Percentiles rank a stretch among this genome's conserved stretches.
phyloP scores from a whole-genome alignment of 2,329 filamentous ascomycete genomes.

The Penicillium griseofulvum region DNA sequence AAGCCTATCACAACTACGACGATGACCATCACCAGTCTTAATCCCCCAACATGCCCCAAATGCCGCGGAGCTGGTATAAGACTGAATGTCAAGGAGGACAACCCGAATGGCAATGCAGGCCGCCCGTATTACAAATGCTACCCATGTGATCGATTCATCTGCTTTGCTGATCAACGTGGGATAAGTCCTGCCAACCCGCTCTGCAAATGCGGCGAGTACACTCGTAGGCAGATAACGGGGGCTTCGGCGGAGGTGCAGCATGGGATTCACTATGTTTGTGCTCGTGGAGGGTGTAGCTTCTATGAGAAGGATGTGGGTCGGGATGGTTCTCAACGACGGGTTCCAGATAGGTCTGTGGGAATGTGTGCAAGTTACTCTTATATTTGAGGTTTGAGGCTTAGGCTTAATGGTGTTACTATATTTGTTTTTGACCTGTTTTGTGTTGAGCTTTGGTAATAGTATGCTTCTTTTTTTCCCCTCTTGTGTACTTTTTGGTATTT shows the following conservation, averaged over 20 bases:
- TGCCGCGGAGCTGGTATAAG: not conserved
- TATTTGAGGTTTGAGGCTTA: not conserved
- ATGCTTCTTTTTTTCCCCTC: too few species aligned
- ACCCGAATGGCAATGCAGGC: not conserved
- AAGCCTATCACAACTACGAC: not conserved
- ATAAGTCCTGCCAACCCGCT: slow-evolving; percentile 1
- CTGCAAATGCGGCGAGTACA: slow-evolving; percentile 5
- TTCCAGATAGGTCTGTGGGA: not conserved
- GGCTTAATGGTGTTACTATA: not conserved
- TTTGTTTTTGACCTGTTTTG: not conserved
- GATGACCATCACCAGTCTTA: not conserved
- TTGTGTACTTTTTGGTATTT: not conserved
- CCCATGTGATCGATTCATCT: slow-evolving; percentile 2
- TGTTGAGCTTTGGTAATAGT: not conserved
- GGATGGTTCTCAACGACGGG: not conserved
- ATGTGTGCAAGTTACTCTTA: not conserved
- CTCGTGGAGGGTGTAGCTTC: slow-evolving; percentile 2
- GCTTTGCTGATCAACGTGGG: slow-evolving; percentile 9
- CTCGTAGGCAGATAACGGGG: slow-evolving; percentile 5
- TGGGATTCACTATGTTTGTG: slow-evolving; percentile 11
- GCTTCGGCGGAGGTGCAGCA: not conserved
- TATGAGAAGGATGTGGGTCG: not conserved
- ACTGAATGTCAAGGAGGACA: not conserved
- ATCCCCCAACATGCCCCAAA: not conserved
- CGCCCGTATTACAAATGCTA: slow-evolving; percentile 5